Evolutionary conservation across 345 rosid genomes (phyloP), one percentile per base, ranked within the genome.

Genomic region (Eucalyptus grandis): DNA sequence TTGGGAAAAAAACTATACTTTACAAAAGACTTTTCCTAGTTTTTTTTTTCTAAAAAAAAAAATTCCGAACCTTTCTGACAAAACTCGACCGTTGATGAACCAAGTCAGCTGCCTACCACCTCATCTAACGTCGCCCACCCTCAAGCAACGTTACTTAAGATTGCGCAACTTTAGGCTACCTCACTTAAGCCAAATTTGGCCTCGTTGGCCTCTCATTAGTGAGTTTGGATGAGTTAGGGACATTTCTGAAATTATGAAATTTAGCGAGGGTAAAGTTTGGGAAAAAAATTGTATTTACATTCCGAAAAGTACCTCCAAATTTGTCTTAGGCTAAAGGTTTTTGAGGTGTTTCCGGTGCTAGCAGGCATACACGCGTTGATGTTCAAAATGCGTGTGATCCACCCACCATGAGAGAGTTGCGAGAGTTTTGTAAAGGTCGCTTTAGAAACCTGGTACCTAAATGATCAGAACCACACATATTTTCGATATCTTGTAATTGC

Each of bases 11-110:
- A 9, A 9, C 13, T 56, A 56, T 9, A 56, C 30, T 56, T 56
- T 56, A 56, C 3, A 56, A 56, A 56, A 22, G 62, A 56, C 62
- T 56, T 56, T 24, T 56, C 3, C 30, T 24, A 56, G 27, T 56
- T 56, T 54, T 56, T 56, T 56, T 50, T 50, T 56, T 24, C 24
- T 56, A 4, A 40, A 40, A 40, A 37, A 37, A 40, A 40, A 10
- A 9, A 7, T 56, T 56, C 0, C 0, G 0, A 56, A 56, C 13
- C 3, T 56, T 56, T 22, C 1, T 0, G 1, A 0, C 27, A 56
- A 24, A 56, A 10, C 6, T 56, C 13, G 24, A 24, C 62, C 13
- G 0, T 11, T 11, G 13, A 30, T 3, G 0, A 56, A 56, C 62
- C 30, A 56, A 56, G 21, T 56, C 14, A 22, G 0, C 30, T 2